These are phyloP conservation scores for Macroventuria anomochaeta DNA, from an alignment of 2,329 filamentous ascomycete genomes.

Conservation along the genomic window DNA sequence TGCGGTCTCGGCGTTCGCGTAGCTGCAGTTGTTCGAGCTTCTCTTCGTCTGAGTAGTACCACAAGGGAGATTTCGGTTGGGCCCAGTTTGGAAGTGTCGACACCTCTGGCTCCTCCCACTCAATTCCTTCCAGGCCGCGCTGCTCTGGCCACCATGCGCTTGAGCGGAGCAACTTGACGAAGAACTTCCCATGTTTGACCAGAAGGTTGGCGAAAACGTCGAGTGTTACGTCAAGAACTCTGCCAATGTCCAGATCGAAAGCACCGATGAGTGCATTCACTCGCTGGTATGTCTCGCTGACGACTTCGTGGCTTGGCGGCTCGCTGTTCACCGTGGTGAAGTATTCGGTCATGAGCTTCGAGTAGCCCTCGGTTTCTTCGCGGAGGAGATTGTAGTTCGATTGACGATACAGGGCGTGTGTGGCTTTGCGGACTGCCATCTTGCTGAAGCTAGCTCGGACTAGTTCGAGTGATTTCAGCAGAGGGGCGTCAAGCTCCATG, in stretches of 20 bases:
- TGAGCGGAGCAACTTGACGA: conserved; percentile 86
- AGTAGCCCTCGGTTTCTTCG: conserved; percentile 96
- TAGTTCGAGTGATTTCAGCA: conserved; percentile 78
- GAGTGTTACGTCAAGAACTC: conserved; percentile 90
- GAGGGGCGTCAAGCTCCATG: conserved; percentile 77
- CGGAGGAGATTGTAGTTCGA: conserved; percentile 95
- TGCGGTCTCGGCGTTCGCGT: conserved; percentile 70
- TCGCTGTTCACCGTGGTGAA: conserved; percentile 84
- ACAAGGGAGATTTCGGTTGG: conserved; percentile 70
- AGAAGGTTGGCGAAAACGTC: conserved; percentile 94
- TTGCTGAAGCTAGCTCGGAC: conserved; percentile 85
- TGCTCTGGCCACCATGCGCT: conserved; percentile 96
- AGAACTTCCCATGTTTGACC: conserved; percentile 92
- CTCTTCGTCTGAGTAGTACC: conserved; percentile 72
- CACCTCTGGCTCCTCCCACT: conserved; percentile 57
- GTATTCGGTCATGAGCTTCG: conserved; percentile 93
- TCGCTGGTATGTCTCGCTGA: conserved; percentile 85
- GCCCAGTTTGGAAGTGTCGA: conserved; percentile 86
- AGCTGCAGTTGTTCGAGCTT: conserved; percentile 63
- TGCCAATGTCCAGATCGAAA: conserved; percentile 94
- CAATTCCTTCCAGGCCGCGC: conserved; percentile 60
- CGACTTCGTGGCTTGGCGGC: conserved; percentile 75
- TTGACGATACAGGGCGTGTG: conserved; percentile 91
- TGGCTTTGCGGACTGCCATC: conserved; percentile 86
- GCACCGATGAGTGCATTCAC: conserved; percentile 95